Base-by-base conservation (phyloP, 345 rosid genomes). In the Boechera retrofracta region DNA sequence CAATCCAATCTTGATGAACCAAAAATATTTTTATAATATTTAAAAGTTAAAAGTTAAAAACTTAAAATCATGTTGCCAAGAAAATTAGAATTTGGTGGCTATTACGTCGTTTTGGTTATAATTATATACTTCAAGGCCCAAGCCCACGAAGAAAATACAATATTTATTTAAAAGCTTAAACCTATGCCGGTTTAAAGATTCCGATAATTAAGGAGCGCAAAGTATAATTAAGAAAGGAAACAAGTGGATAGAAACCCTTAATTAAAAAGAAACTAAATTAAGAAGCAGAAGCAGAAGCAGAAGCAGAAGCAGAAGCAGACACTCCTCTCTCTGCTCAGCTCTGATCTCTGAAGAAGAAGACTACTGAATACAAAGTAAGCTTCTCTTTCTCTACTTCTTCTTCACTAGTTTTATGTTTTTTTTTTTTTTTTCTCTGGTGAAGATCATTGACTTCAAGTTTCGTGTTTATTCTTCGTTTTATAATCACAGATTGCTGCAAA, bases 401-500 rank as follows among this genome's bases (percentile, higher is more conserved):
- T 41, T 60, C 64, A 13, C 13, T 35, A 2, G 32, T 32, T 36
- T 7, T 52, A 15, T 10, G 7, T 35, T 10, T 39, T 3, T 65
- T 16, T 77, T 65, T 16, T 77, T 1, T 7, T 38, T 7, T 41
- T 56, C 26, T 63, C 42, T 42, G 53, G 4, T 33, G 47, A 56
- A 45, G 39, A 44, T 15, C 57, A 55, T 45, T 77, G 71, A 64
- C 59, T 54, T 77, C 10, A 70, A 24, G 11, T 53, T 31, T 42
- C 64, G 38, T 59, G 59, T 57, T 75, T 36, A 57, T 38, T 47
- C 31, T 2, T 47, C 12, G 77, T 6, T 73, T 39, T 1, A 7
- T 11, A 52, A 5, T 38, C 67, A 67, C 38, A 77, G 80, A 42
- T 77, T 69, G 0, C 74, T 39, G 32, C 74, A 49, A 75, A 36